Evolutionary conservation across 2,329 filamentous ascomycete species (phyloP), one percentile per base, ranked within the genome.

Genomic region (Septoria petroselini): DNA sequence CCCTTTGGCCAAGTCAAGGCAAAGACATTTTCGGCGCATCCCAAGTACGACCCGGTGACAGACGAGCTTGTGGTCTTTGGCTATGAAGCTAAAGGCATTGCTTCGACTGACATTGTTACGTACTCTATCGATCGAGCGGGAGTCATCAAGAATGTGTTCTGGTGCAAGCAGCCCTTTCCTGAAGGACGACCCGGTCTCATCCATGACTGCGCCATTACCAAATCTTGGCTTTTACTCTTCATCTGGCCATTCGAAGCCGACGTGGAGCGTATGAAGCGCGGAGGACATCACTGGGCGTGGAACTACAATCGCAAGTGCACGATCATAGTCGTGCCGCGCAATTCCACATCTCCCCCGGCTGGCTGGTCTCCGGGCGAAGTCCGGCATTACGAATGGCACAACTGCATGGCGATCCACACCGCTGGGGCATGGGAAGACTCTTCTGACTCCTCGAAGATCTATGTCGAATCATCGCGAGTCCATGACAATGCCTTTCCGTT

Each of bases 1-100:
- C 68, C 71, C 23, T 72, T 71, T 52, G 65, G 64, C 15, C 70
- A 73, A 51, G 60, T 73, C 1, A 57, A 62, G 17, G 59, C 65
- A 1, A 69, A 68, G 4, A 71, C 71, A 0, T 72, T 74, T 48
- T 71, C 71, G 1, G 72, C 72, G 4, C 72, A 75, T 53, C 72
- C 71, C 0, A 75, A 75, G 45, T 64, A 71, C 37, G 72, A 75
- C 44, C 71, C 71, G 0, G 63, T 64, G 37, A 72, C 65, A 0
- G 66, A 70, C 5, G 71, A 74, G 43, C 66, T 74, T 56, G 65
- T 75, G 1, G 64, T 63, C 17, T 71, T 65, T 48, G 70, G 70
- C 1, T 73, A 74, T 45, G 65, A 71, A 52, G 71, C 71, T 1
- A 71, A 68, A 30, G 70, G 66, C 2, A 35, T 60, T 8, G 59